Evolutionary conservation across 2,329 filamentous ascomycete species (phyloP).

Genomic region (Diaporthe amygdali): DNA sequence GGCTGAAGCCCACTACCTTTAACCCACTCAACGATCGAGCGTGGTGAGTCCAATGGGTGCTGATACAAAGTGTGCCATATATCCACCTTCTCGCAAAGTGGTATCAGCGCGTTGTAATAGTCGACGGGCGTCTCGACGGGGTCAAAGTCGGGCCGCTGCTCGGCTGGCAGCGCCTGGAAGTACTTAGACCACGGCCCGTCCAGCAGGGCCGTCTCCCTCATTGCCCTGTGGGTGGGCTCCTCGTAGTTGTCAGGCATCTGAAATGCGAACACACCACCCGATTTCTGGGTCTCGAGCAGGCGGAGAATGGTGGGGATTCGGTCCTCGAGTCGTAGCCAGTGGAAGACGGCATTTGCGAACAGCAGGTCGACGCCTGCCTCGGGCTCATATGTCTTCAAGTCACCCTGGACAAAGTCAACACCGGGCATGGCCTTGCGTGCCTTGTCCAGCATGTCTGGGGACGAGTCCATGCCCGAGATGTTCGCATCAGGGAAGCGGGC

Average conservation of each 20-base stretch:
- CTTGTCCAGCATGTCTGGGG: slow-evolving; percentile 58
- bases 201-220: slow-evolving; percentile 49
- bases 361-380: slow-evolving; percentile 45
- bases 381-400: slow-evolving; percentile 48
- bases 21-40: slow-evolving; percentile 64
- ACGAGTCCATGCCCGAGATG: slow-evolving; percentile 59
- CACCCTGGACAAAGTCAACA: slow-evolving; percentile 50
- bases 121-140: slow-evolving; percentile 51
- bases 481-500: slow-evolving; percentile 51
- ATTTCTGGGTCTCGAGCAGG: slow-evolving; percentile 44
- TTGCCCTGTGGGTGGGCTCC: slow-evolving; percentile 54
- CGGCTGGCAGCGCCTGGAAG: slow-evolving; percentile 31
- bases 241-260: slow-evolving; percentile 55
- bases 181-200: slow-evolving; percentile 29
- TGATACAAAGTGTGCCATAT: slow-evolving; percentile 61
- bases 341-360: slow-evolving; percentile 64
- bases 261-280: slow-evolving; percentile 57
- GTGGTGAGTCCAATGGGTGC: slow-evolving; percentile 53
- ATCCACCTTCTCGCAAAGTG: slow-evolving; percentile 48
- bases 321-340: slow-evolving; percentile 54
- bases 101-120: slow-evolving; percentile 55
- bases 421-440: slow-evolving; percentile 47
- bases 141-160: slow-evolving; percentile 45
- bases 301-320: slow-evolving; percentile 51
- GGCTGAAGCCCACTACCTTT: slow-evolving; percentile 61